Conservation (phyloP, 345 rosid species). For the Eucalyptus melliodora region DNA sequence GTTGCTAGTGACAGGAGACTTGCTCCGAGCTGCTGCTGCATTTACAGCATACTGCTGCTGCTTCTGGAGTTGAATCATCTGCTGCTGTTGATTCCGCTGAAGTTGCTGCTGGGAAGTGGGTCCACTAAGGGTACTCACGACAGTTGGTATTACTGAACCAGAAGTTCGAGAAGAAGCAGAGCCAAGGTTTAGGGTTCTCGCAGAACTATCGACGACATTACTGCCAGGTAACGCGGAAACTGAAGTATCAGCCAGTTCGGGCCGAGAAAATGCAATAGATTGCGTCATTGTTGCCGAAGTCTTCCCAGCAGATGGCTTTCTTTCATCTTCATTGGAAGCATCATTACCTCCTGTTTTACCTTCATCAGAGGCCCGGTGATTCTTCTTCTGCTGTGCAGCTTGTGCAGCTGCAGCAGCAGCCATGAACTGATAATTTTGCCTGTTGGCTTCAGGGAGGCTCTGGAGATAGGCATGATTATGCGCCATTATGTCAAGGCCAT, state of each 20-base stretch:
- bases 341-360: constrained; percentile 44
- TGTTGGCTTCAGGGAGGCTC: constrained; percentile 53
- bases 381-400: constrained; percentile 73
- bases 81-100: constrained; percentile 10
- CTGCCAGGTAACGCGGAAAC: constrained; percentile 42
- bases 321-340: constrained; percentile 49
- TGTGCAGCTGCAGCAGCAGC: constrained; percentile 55
- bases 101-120: constrained; percentile 6
- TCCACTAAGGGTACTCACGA: constrained; percentile 9
- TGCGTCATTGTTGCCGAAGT: constrained; percentile 18
- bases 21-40: constrained; percentile 57
- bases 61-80: constrained; percentile 64
- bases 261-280: constrained; percentile 71
- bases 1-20: constrained; percentile 45
- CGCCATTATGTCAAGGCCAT: constrained; percentile 55
- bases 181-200: constrained; percentile 45
- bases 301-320: constrained; percentile 36
- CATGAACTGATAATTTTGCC: constrained; percentile 54
- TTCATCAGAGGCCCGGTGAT: constrained; percentile 50
- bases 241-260: constrained; percentile 44
- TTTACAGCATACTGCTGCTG: constrained; percentile 39
- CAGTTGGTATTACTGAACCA: constrained; percentile 27
- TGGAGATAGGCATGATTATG: constrained; percentile 78
- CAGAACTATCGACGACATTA: constrained; percentile 70
- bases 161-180: constrained; percentile 36